phyloP scores from a whole-genome alignment of 345 rosid species.

The Carallia brachiata region DNA sequence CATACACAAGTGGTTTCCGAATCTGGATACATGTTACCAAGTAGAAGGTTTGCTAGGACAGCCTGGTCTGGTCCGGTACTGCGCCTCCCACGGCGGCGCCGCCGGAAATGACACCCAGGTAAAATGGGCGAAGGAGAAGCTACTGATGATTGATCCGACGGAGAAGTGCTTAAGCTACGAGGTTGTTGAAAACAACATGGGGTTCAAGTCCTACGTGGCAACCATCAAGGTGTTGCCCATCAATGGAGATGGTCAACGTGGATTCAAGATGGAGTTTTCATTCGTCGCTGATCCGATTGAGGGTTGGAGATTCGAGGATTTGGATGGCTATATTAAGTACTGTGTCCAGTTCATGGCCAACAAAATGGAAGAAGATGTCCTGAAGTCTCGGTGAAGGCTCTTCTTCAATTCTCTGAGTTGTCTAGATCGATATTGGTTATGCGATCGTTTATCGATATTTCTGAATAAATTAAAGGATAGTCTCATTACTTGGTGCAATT shows the following conservation, averaged over 20 bases:
- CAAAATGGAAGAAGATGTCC: constrained; percentile 39
- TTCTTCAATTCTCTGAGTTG: too few species aligned
- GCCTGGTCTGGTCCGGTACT: constrained; percentile 57
- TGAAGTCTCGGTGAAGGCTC: neutral
- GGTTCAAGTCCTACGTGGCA: constrained; percentile 46
- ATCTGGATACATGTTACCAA: constrained; percentile 39
- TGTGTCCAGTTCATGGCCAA: constrained; percentile 43
- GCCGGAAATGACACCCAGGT: neutral
- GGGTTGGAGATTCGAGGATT: constrained; percentile 51
- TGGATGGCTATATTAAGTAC: constrained; percentile 29
- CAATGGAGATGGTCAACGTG: constrained; percentile 17
- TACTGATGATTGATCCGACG: constrained; percentile 42
- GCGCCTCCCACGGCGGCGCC: constrained; percentile 13
- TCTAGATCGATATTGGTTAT: too few species aligned
- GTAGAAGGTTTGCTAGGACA: constrained; percentile 49
- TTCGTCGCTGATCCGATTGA: constrained; percentile 54
- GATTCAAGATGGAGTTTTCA: constrained; percentile 64
- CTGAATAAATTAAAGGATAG: too few species aligned
- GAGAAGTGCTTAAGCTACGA: constrained; percentile 54
- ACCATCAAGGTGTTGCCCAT: constrained; percentile 36
- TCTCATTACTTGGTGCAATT: too few species aligned
- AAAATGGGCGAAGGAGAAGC: constrained; percentile 56
- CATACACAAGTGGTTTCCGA: constrained; percentile 49
- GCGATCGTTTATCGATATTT: too few species aligned
- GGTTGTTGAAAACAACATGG: constrained; percentile 51